Conservation (phyloP, 495 filamentous ascomycete genomes). For the Aspergillus taichungensis region DNA sequence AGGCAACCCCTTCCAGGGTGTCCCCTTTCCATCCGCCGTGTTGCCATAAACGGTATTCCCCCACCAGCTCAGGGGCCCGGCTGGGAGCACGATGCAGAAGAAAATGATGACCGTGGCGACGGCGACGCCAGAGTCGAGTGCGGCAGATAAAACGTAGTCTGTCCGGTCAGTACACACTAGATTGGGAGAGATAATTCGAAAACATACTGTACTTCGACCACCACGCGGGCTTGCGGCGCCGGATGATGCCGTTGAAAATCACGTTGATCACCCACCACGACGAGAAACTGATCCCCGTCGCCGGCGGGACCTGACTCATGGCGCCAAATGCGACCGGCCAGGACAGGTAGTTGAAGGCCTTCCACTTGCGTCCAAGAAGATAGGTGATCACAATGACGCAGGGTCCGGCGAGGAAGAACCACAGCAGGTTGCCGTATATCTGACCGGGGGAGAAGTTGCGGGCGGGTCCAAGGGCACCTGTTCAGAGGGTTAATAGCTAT, state of each 20-base stretch:
- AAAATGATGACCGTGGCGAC: conserved; percentile 55
- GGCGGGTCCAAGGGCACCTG: conserved; percentile 51
- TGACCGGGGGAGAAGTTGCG: conserved; percentile 61
- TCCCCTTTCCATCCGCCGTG: conserved; percentile 40
- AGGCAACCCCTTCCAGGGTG: conserved; percentile 31
- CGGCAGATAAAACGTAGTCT: conserved; percentile 56
- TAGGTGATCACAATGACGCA: conserved; percentile 48
- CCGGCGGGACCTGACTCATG: conserved; percentile 54
- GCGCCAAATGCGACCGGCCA: conserved; percentile 64
- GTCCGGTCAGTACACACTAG: conserved; percentile 35
- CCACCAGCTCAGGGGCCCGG: conserved; percentile 53
- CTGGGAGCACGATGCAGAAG: conserved; percentile 62
- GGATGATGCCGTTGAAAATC: conserved; percentile 54
- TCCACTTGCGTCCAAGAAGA: conserved; percentile 44
- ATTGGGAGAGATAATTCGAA: conserved; percentile 36
- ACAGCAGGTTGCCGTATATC: conserved; percentile 55
- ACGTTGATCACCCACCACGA: conserved; percentile 60
- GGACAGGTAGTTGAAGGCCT: conserved; percentile 46
- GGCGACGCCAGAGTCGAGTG: conserved; percentile 53
- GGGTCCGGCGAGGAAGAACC: conserved; percentile 57
- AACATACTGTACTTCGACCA: conserved; percentile 49
- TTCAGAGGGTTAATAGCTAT: neutral
- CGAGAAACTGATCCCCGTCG: conserved; percentile 60
- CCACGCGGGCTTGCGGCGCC: conserved; percentile 51
- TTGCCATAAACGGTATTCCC: conserved; percentile 48